A percentile compares a stretch with the other conserved stretches of the same genome.
phyloP scores from a whole-genome alignment of 768 basidiomycete species.

The Cytidiella melzeri region DNA sequence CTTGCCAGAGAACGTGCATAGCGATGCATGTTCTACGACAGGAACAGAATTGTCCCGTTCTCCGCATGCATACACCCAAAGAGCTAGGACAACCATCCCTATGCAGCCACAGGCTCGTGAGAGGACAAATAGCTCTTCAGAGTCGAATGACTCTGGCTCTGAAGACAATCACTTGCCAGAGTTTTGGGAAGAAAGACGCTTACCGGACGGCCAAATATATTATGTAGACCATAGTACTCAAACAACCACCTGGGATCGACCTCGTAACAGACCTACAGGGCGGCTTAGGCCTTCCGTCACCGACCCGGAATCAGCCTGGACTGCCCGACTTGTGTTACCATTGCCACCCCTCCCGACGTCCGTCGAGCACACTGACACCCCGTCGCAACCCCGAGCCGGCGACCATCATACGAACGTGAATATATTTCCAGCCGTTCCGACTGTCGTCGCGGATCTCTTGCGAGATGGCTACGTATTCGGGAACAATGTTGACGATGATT shows the following conservation, averaged over 20 bases:
- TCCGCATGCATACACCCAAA: too few species aligned
- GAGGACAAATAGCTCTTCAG: too few species aligned
- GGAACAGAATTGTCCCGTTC: too few species aligned
- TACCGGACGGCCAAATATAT: slow-evolving; percentile 51
- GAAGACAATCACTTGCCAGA: slow-evolving; percentile 5
- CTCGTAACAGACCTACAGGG: slow-evolving; percentile 39
- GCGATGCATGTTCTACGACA: too few species aligned
- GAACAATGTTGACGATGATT: not conserved
- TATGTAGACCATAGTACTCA: slow-evolving; percentile 99
- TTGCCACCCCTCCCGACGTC: not conserved
- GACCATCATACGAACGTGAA: not conserved
- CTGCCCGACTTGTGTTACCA: slow-evolving; percentile 3
- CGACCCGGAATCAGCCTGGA: not conserved
- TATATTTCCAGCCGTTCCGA: not conserved
- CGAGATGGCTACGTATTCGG: slow-evolving; percentile 2
- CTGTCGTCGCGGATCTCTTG: slow-evolving; percentile 5
- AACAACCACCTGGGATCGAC: slow-evolving; percentile 99
- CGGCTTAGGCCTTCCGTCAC: not conserved
- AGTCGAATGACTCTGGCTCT: not conserved
- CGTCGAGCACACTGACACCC: not conserved
- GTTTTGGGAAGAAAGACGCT: slow-evolving; percentile 9
- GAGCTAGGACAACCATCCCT: too few species aligned
- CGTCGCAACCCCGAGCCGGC: not conserved
- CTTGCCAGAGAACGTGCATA: too few species aligned
- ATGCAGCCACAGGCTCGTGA: too few species aligned